These are phyloP conservation scores for Candida arabinofermentans DNA, from an alignment of 805 yeast genomes.

Conservation along the genomic window DNA sequence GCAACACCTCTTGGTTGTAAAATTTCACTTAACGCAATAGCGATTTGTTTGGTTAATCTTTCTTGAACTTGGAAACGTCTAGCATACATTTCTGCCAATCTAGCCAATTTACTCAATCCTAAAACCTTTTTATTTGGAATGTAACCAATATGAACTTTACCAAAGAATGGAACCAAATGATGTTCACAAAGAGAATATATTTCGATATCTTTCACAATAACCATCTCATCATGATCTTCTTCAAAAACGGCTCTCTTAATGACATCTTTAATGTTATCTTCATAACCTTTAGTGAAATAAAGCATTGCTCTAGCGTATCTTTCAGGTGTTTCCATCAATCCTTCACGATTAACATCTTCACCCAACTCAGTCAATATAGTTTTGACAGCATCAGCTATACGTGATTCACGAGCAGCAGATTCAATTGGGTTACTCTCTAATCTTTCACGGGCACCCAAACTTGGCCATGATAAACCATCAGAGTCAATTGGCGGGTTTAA, in stretches of 20 bases:
- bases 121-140: conserved; percentile 91
- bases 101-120: conserved; percentile 88
- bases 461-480: conserved; percentile 94
- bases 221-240: conserved; percentile 99
- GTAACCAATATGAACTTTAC: conserved; percentile 97
- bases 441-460: conserved; percentile 75
- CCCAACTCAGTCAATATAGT: conserved; percentile 80
- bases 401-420: conserved; percentile 56
- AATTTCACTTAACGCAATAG: conserved; percentile 90
- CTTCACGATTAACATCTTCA: conserved; percentile 86
- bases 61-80: conserved; percentile 98
- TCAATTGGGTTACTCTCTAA: conserved; percentile 68
- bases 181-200: conserved; percentile 93
- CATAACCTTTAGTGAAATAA: conserved; percentile 93
- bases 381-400: conserved; percentile 84
- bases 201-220: conserved; percentile 91
- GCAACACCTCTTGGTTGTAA: conserved; percentile 96
- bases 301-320: conserved; percentile 96
- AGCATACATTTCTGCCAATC: conserved; percentile 95
- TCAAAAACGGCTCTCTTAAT: conserved; percentile 94
- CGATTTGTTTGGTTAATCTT: conserved; percentile 92
- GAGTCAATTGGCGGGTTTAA: conserved; percentile 80
- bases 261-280: conserved; percentile 87
- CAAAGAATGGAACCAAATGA: conserved; percentile 95
- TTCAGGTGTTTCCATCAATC: conserved; percentile 89